Conservation (phyloP, 139 green algal species). For the Mychonastes homosphaera region DNA sequence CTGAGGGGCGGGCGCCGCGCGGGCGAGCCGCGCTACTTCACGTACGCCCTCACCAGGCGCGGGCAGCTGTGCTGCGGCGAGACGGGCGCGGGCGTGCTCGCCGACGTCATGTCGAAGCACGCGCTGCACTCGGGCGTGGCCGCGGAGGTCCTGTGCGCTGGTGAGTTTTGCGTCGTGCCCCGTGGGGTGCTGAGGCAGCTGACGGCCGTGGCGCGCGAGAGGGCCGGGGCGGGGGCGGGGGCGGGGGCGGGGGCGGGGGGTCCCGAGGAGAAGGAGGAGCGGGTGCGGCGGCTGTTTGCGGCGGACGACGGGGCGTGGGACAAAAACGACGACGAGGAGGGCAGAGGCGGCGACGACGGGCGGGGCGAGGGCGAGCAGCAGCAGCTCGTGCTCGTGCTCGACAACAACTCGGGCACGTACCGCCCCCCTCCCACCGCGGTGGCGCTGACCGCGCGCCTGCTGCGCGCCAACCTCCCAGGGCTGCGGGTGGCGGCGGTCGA, state of each 20-base stretch:
- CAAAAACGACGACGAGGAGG: neutral
- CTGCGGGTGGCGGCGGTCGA: too few species aligned
- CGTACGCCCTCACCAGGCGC: slow-evolving; percentile 3
- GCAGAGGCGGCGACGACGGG: neutral
- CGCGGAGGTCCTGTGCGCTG: slow-evolving; percentile 30
- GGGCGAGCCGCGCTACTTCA: slow-evolving; percentile 24
- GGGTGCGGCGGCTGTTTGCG: neutral
- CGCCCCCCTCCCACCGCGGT: slow-evolving; percentile 7
- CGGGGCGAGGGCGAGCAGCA: neutral
- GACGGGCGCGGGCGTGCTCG: slow-evolving; percentile 22
- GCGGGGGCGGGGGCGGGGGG: neutral
- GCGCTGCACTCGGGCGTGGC: slow-evolving; percentile 23
- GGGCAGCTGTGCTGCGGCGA: slow-evolving; percentile 24
- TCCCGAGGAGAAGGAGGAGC: neutral
- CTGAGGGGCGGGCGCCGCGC: slow-evolving; percentile 12
- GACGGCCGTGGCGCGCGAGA: slow-evolving; percentile 9
- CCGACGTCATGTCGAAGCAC: slow-evolving; percentile 25
- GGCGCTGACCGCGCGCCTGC: slow-evolving; percentile 19
- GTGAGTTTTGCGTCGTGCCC: slow-evolving; percentile 30
- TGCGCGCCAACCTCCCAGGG: slow-evolving; percentile 21
- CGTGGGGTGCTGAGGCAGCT: neutral
- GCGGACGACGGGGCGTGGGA: neutral
- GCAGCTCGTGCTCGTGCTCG: slow-evolving; percentile 20
- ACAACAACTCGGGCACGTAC: slow-evolving; percentile 29
- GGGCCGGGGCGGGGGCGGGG: too few species aligned